Conservation (phyloP, 1,284 basidiomycete species). For the Microbotryum silenes-acaulis region DNA sequence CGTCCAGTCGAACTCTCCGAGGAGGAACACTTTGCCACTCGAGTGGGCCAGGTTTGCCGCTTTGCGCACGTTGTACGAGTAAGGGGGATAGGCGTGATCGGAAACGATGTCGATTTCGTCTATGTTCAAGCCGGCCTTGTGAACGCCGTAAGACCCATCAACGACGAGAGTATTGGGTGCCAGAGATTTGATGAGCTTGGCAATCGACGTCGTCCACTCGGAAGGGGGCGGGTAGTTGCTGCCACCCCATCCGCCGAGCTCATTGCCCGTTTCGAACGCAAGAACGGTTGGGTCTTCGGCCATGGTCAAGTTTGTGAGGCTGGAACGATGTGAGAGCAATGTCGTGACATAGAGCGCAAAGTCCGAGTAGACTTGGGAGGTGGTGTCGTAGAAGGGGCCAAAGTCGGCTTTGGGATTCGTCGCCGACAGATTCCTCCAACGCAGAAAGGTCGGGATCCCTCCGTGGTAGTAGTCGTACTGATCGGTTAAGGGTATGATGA, state of each 20-base stretch:
- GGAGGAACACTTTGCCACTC: conserved; percentile 20
- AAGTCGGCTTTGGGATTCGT: conserved; percentile 8
- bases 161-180: conserved; percentile 40
- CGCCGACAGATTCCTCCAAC: conserved; percentile 30
- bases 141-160: conserved; percentile 31
- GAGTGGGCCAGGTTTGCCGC: conserved; percentile 13
- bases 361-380: conserved; percentile 21
- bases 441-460: conserved; percentile 32
- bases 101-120: conserved; percentile 29
- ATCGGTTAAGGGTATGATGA: conserved; percentile 42
- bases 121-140: conserved; percentile 19
- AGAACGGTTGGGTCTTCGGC: conserved; percentile 28
- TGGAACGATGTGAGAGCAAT: conserved; percentile 25
- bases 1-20: conserved; percentile 36
- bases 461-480: conserved; percentile 38
- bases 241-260: conserved; percentile 36
- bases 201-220: conserved; percentile 40
- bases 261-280: conserved; percentile 43
- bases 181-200: conserved; percentile 37
- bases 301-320: conserved; percentile 23
- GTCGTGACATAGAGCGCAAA: conserved; percentile 27
- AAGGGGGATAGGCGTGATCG: conserved; percentile 34
- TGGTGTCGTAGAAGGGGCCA: conserved; percentile 26
- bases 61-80: conserved; percentile 12
- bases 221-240: conserved; percentile 34